Conservation (phyloP, 257 asterid species). For the Asclepias syriaca region DNA sequence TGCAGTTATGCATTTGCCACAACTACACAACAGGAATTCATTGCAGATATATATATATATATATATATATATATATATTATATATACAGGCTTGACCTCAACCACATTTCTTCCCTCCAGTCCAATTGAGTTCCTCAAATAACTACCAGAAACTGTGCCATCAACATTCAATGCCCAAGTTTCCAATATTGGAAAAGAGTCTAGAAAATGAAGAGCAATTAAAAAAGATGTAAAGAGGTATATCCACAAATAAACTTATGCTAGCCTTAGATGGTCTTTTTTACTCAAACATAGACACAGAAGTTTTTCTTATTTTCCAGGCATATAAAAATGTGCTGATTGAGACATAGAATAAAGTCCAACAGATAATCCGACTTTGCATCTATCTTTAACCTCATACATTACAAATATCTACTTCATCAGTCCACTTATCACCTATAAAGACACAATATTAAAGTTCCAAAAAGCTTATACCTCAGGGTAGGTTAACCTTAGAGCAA, state of each 20-base stretch:
- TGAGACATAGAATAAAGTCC: background rate
- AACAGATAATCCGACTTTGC: background rate
- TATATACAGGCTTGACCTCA: background rate
- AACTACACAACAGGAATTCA: background rate
- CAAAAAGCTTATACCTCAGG: slow-evolving; percentile 62
- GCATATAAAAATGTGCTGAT: background rate
- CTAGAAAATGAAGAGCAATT: background rate
- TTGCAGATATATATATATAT: background rate
- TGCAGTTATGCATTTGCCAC: background rate
- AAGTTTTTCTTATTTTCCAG: background rate
- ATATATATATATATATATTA: background rate
- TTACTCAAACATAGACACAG: background rate
- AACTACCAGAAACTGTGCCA: background rate
- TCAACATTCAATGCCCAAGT: background rate
- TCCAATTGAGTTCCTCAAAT: background rate
- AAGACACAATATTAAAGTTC: background rate
- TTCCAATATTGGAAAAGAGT: background rate
- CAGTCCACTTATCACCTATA: background rate
- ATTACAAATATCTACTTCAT: background rate
- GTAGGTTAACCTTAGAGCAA: slow-evolving; percentile 82
- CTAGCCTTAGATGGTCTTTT: background rate
- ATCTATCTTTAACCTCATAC: background rate
- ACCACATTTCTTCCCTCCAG: background rate
- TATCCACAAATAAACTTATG: background rate
- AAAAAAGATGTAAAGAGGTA: background rate